Evolutionary conservation across 1,284 basidiomycete genomes (phyloP), one percentile per base, ranked within the genome.

Genomic region (Rhodofomes roseus): DNA sequence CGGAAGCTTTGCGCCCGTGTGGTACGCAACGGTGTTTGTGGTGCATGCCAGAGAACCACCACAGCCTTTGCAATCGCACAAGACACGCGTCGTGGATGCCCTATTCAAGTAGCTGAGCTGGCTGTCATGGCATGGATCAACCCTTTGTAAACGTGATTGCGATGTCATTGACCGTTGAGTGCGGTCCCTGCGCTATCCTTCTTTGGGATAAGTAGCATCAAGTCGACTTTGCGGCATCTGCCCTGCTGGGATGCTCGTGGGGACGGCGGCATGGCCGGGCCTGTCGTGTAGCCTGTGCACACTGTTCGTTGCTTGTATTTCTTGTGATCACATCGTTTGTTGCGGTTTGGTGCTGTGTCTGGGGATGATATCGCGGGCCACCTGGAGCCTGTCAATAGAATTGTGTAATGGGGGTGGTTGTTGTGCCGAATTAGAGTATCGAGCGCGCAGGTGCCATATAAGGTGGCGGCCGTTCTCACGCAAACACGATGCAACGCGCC

Each of bases 401-500:
- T 20, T 52, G 34, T 37, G 34, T 9, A 52, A 18, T 52, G 50
- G n/a, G 14, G 27, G 34, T 8, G 50, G 29, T 18, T 14, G 50
- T n/a, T 31, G 18, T 40, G 54, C 27, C 36, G 50, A 27, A 43
- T 31, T 37, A 41, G 14, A 40, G 48, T 51, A 31, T 16, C 43
- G 55, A 60, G 31, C 52, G 62, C 31, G 41, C 37, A 20, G n/a
- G 18, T 60, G 44, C 65, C 65, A 34, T 39, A 55, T 52, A 61
- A 57, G 56, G 43, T 51, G 58, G 25, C 22, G 51, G 34, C 27
- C 20, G 52, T 67, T 68, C 66, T 57, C 67, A 68, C 67, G 65
- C 58, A 64, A 62, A 64, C 68, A 68, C 65, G 65, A 65, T 63
- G 66, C 69, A 69, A 68, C 66, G 68, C 66, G 69, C 67, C 63